Percentiles rank a stretch among this genome's conserved stretches.
Conservation (phyloP, 148 eudicot genomes). For the Heliosperma pusillum region DNA sequence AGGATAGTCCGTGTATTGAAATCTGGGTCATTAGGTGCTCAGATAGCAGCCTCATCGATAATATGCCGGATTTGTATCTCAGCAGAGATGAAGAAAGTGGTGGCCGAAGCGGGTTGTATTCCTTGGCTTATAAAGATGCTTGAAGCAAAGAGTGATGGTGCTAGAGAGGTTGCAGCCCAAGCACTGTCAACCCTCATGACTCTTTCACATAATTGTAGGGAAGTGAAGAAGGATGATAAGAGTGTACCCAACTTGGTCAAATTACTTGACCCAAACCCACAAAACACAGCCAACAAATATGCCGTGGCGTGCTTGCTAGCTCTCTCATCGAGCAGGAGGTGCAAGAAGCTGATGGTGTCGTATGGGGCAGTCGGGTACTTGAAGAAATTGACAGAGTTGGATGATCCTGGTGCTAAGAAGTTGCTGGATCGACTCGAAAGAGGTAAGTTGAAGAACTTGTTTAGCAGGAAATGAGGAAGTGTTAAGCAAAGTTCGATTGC, state of each 20-base stretch:
- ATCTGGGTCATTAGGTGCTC: constrained; percentile 74
- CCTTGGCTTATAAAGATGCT: constrained; percentile 67
- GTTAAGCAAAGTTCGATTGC: no score
- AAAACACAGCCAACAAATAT: constrained; percentile 81
- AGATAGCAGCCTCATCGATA: constrained; percentile 62
- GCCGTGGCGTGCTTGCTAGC: constrained; percentile 52
- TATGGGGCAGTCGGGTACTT: constrained; percentile 95
- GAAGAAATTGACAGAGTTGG: constrained; percentile 85
- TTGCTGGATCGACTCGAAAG: constrained; percentile 75
- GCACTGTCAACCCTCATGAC: constrained; percentile 58
- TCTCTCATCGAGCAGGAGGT: constrained; percentile 70
- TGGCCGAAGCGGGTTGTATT: constrained; percentile 67
- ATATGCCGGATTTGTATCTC: constrained; percentile 51
- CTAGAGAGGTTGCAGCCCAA: constrained; percentile 76
- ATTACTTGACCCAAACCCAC: constrained; percentile 71
- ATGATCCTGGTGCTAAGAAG: constrained; percentile 75
- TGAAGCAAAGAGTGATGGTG: constrained; percentile 56
- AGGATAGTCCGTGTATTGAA: constrained; percentile 63
- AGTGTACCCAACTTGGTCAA: constrained; percentile 81
- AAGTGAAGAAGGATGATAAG: constrained; percentile 65
- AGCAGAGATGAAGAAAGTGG: constrained; percentile 47
- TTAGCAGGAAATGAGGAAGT: constrained; percentile 45
- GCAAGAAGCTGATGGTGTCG: constrained; percentile 85
- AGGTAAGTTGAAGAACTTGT: constrained; percentile 60
- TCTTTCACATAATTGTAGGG: constrained; percentile 51